Evolutionary conservation across 2,329 filamentous ascomycete genomes (phyloP).

Genomic region (Ilyonectria robusta): DNA sequence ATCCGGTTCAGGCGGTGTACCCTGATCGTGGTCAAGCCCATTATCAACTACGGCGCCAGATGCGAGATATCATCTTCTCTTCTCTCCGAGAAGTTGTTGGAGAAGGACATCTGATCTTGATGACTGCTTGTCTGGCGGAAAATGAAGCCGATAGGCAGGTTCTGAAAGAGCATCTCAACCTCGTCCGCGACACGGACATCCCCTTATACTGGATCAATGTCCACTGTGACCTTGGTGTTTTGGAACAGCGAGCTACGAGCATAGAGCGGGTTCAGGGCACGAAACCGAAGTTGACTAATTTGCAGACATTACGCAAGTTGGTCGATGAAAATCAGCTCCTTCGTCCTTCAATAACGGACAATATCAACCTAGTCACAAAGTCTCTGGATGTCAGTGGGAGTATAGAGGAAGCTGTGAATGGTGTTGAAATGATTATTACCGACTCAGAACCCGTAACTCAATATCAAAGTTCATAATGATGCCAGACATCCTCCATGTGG

Average conservation of each 20-base stretch:
- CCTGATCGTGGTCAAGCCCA: slow-evolving; percentile 35
- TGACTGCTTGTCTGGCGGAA: slow-evolving; percentile 36
- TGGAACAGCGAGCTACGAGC: slow-evolving; percentile 23
- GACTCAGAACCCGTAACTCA: no score
- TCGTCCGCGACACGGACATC: slow-evolving; percentile 4
- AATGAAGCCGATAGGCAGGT: slow-evolving; percentile 19
- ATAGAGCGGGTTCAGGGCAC: slow-evolving; percentile 12
- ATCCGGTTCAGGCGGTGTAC: slow-evolving; percentile 32
- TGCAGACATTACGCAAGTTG: slow-evolving; percentile 6
- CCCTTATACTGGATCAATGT: slow-evolving; percentile 36
- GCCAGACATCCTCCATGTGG: no score
- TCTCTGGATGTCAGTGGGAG: slow-evolving; percentile 29
- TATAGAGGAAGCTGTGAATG: no score
- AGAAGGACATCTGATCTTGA: slow-evolving; percentile 29
- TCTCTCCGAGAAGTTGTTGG: slow-evolving; percentile 26
- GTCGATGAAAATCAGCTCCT: slow-evolving; percentile 8
- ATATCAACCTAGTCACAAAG: slow-evolving; percentile 2
- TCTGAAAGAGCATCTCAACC: slow-evolving; percentile 35
- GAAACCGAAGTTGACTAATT: slow-evolving; percentile 31
- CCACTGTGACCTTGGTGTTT: slow-evolving; percentile 10
- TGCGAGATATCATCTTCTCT: slow-evolving; percentile 35
- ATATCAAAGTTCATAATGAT: no score
- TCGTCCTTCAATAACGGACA: slow-evolving; percentile 3
- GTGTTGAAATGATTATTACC: no score
- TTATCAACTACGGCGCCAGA: slow-evolving; percentile 33